Evolutionary conservation across 345 rosid genomes (phyloP), one percentile per base, ranked within the genome.

Genomic region (Camelina sativa): DNA sequence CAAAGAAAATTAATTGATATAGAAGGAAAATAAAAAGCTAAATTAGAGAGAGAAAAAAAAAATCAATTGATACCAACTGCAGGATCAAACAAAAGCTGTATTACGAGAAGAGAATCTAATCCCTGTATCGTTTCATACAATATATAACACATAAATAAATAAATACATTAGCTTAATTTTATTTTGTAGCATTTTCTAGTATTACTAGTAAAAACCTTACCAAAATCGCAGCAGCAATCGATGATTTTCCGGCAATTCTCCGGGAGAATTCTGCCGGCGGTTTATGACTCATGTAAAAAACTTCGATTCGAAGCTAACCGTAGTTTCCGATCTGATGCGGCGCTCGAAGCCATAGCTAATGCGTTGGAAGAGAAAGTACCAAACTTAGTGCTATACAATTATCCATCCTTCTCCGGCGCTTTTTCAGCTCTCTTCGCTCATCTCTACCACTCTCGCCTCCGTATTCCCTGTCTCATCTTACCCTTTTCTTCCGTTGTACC

Each of bases 361-460:
- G 91, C 93, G 5, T 54, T 77, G 2, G 91, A 86, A 73, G 87
- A 86, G 74, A 85, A 79, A 52, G 85, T 83, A 41, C 82, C 82
- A 15, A 88, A 83, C 63, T 47, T 89, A 58, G 89, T 83, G 2
- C 84, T 90, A 3, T 94, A 93, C 82, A 91, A 89, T 66, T 93
- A 91, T 74, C 96, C 98, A 1, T 93, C 97, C 0, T 86, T 87
- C 81, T 86, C 98, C 5, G 98, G 98, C 34, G 93, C 93, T 1
- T 85, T 83, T 78, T 87, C 91, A 11, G 94, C 97, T 80, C 81
- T 91, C 80, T 88, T 89, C 71, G 91, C 96, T 73, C 87, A 75
- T 57, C 88, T 87, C 80, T 90, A 85, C 82, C 97, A 89, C 82
- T 82, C 89, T 47, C 95, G 80, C 38, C 79, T 84, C 80, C 75